Percentiles rank a stretch among this genome's conserved stretches.
Conservation (phyloP, 2,329 filamentous ascomycete species). For the Penicillium glabrum region DNA sequence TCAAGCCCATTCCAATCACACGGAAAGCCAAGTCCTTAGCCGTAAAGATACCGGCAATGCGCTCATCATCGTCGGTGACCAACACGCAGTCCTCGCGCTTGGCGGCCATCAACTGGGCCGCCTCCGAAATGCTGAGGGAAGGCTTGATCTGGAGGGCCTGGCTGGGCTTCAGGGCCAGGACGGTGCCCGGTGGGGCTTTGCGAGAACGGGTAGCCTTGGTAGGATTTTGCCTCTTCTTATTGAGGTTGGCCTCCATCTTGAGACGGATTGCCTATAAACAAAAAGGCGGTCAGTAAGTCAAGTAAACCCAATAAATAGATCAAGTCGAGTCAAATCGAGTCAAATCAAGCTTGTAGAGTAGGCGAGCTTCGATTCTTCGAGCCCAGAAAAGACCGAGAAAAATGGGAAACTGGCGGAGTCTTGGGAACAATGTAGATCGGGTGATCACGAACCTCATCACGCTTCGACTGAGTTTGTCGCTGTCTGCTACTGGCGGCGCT, state of each 20-base stretch:
- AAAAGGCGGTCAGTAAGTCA: conserved; percentile 1
- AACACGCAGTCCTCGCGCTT: conserved; percentile 98
- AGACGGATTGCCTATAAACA: conserved; percentile 80
- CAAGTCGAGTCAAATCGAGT: background rate
- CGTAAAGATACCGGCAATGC: conserved; percentile 98
- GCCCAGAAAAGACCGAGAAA: background rate
- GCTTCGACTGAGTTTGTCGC: conserved; percentile 92
- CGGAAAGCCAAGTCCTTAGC: conserved; percentile 98
- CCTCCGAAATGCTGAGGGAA: conserved; percentile 87
- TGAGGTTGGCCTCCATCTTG: conserved; percentile 96
- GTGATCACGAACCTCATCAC: conserved; percentile 78
- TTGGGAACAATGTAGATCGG: conserved; percentile 2
- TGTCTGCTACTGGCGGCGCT: conserved; percentile 87
- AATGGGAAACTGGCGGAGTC: background rate
- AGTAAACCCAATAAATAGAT: background rate
- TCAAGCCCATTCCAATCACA: conserved; percentile 86
- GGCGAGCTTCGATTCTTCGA: background rate
- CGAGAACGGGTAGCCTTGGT: conserved; percentile 78
- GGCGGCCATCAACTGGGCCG: conserved; percentile 96
- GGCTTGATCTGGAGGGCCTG: conserved; percentile 98
- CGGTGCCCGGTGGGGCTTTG: conserved; percentile 93
- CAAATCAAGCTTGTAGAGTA: background rate
- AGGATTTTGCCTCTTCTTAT: conserved; percentile 87
- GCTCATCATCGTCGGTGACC: conserved; percentile 95
- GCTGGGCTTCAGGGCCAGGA: conserved; percentile 92